Percentiles rank a stretch among this genome's conserved stretches.
These are phyloP conservation scores for Trichoderma endophyticum DNA, from an alignment of 2,329 filamentous ascomycete genomes.

Conservation along the genomic window DNA sequence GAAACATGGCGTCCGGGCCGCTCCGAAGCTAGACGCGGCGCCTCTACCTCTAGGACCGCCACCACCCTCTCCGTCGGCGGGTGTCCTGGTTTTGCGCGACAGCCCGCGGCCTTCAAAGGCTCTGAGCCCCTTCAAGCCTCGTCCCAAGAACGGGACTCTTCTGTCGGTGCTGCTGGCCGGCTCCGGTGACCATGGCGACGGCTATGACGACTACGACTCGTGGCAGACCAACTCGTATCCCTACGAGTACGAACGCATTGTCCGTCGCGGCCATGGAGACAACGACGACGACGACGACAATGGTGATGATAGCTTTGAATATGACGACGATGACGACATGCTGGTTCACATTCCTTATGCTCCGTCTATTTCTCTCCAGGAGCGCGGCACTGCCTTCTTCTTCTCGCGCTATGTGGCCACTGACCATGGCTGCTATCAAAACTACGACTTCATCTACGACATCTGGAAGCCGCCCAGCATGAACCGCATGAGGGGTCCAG, in stretches of 20 bases:
- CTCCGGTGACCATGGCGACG: neutral
- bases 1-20: conserved; percentile 17
- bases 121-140: neutral
- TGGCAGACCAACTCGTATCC: conserved; percentile 6
- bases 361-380: conserved; percentile 34
- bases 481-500: conserved; percentile 33
- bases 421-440: conserved; percentile 46
- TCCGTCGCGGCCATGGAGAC: neutral
- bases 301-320: neutral
- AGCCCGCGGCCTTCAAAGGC: neutral
- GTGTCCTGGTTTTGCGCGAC: neutral
- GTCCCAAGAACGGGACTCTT: neutral
- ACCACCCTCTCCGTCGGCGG: neutral
- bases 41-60: conserved; percentile 11
- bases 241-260: neutral
- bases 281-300: neutral
- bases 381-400: conserved; percentile 48
- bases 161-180: conserved; percentile 1
- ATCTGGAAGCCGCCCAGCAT: conserved; percentile 47
- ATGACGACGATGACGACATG: conserved; percentile 1
- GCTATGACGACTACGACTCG: neutral
- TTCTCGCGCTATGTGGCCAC: conserved; percentile 50
- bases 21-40: conserved; percentile 3
- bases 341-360: conserved; percentile 19
- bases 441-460: conserved; percentile 53